phyloP scores from a whole-genome alignment of 2,329 filamentous ascomycete species.

The Aspergillus tubingensis region DNA sequence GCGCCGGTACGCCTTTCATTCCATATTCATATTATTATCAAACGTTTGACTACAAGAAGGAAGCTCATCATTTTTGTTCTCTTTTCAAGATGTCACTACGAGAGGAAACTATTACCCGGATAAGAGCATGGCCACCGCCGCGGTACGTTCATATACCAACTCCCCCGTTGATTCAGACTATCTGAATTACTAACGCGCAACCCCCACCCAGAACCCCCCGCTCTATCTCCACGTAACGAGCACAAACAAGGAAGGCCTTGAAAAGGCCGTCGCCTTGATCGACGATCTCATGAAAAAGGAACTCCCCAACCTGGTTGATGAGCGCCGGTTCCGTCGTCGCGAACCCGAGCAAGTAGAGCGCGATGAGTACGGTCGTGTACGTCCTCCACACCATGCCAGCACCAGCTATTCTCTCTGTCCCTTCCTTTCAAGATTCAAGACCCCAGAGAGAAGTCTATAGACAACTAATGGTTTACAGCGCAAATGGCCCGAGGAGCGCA shows the following conservation, averaged over 20 bases:
- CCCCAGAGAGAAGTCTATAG: no score
- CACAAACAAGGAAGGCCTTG: slow-evolving; percentile 86
- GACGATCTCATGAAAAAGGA: slow-evolving; percentile 96
- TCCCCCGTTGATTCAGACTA: no score
- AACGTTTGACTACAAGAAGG: slow-evolving; percentile 52
- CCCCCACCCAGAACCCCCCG: slow-evolving; percentile 71
- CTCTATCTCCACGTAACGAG: slow-evolving; percentile 95
- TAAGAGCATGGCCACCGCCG: slow-evolving; percentile 92
- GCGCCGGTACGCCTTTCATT: slow-evolving; percentile 83
- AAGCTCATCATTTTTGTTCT: slow-evolving; percentile 61
- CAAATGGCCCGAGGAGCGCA: slow-evolving; percentile 98
- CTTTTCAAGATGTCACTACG: slow-evolving; percentile 90
- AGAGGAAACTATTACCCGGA: slow-evolving; percentile 96
- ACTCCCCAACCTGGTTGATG: slow-evolving; percentile 90
- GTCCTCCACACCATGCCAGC: background rate
- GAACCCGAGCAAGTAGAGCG: slow-evolving; percentile 80
- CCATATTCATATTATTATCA: slow-evolving; percentile 40
- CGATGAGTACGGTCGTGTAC: slow-evolving; percentile 85
- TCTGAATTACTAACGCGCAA: slow-evolving; percentile 1
- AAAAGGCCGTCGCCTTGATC: slow-evolving; percentile 82
- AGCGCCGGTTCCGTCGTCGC: slow-evolving; percentile 83
- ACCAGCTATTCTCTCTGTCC: slow-evolving; percentile 11
- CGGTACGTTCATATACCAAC: slow-evolving; percentile 61
- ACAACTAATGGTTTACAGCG: slow-evolving; percentile 57
- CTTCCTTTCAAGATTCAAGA: no score